A percentile compares a stretch with the other conserved stretches of the same genome.
Conservation (phyloP, 2,329 filamentous ascomycete genomes). For the Colletotrichum sp. region DNA sequence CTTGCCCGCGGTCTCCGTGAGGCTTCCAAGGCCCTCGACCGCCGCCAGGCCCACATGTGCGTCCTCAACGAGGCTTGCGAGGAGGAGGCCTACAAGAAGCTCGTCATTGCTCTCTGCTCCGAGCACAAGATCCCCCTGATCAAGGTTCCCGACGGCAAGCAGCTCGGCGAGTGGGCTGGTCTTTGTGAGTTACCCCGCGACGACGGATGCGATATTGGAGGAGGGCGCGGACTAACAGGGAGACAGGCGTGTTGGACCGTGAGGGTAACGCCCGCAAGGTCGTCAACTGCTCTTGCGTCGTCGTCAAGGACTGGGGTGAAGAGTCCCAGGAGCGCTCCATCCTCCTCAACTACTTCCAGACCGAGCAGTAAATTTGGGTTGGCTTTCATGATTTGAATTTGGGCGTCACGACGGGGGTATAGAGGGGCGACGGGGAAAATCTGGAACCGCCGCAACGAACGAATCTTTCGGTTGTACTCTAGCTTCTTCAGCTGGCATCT, state of each 20-base stretch:
- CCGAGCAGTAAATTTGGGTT: slow-evolving; percentile 65
- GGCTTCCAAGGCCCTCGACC: slow-evolving; percentile 97
- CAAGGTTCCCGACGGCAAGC: slow-evolving; percentile 99
- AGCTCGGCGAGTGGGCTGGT: slow-evolving; percentile 99
- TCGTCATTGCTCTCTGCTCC: slow-evolving; percentile 96
- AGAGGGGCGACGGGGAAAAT: slow-evolving; percentile 17
- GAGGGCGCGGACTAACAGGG: slow-evolving; percentile 30
- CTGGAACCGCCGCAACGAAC: slow-evolving; percentile 24
- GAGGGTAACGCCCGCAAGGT: slow-evolving; percentile 99
- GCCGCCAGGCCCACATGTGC: slow-evolving; percentile 99
- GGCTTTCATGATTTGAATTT: slow-evolving; percentile 25
- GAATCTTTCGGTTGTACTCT: slow-evolving; percentile 47
- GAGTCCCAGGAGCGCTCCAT: slow-evolving; percentile 98
- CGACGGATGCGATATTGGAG: not conserved
- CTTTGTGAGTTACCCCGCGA: slow-evolving; percentile 76
- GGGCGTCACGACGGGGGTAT: slow-evolving; percentile 33
- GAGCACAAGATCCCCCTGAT: slow-evolving; percentile 99
- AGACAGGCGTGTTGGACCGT: slow-evolving; percentile 90
- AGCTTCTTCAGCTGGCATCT: slow-evolving; percentile 52
- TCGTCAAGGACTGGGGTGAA: slow-evolving; percentile 99
- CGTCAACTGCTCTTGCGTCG: slow-evolving; percentile 99
- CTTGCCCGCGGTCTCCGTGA: slow-evolving; percentile 98
- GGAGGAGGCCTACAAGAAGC: slow-evolving; percentile 99
- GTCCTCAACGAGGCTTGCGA: slow-evolving; percentile 99
- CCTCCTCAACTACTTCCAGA: slow-evolving; percentile 99